Percentiles rank a stretch among this genome's conserved stretches.
phyloP scores from a whole-genome alignment of 495 filamentous ascomycete genomes.

The Staphylotrichum tortipilum region DNA sequence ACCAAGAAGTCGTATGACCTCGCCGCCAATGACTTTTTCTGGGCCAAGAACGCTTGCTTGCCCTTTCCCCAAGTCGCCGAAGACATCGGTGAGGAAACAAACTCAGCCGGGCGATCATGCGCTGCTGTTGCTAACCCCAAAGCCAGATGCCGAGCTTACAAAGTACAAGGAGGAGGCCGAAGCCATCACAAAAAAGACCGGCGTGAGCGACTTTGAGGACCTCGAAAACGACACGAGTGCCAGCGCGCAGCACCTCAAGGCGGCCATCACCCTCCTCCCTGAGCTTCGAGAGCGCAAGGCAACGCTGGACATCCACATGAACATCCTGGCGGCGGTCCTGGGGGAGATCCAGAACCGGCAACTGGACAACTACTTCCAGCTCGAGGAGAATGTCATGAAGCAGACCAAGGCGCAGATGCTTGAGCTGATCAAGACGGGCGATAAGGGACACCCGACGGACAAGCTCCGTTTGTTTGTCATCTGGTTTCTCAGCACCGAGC shows the following conservation, averaged over 20 bases:
- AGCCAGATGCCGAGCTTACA: slow-evolving; percentile 55
- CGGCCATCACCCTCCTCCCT: slow-evolving; percentile 84
- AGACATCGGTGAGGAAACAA: slow-evolving; percentile 51
- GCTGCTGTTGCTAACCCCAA: not conserved
- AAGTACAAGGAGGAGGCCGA: slow-evolving; percentile 93
- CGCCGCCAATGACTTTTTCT: slow-evolving; percentile 90
- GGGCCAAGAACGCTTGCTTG: slow-evolving; percentile 83
- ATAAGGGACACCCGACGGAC: slow-evolving; percentile 77
- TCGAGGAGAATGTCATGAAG: slow-evolving; percentile 90
- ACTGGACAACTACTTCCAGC: slow-evolving; percentile 90
- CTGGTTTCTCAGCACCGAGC: slow-evolving; percentile 94
- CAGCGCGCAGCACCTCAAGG: slow-evolving; percentile 89
- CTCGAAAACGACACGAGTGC: slow-evolving; percentile 81
- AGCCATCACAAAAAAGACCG: slow-evolving; percentile 91
- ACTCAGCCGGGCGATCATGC: not conserved
- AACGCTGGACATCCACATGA: slow-evolving; percentile 97
- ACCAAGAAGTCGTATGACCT: slow-evolving; percentile 85
- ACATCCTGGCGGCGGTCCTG: slow-evolving; percentile 35
- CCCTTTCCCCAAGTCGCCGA: slow-evolving; percentile 97
- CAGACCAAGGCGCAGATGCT: slow-evolving; percentile 85
- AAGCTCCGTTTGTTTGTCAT: slow-evolving; percentile 93
- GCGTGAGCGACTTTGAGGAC: slow-evolving; percentile 86
- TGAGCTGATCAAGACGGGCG: slow-evolving; percentile 70
- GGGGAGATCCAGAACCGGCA: slow-evolving; percentile 56
- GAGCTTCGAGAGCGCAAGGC: slow-evolving; percentile 89